Percentiles rank a stretch among this genome's conserved stretches.
Conservation (phyloP, 345 rosid genomes). For the Eucalyptus fibrosa region DNA sequence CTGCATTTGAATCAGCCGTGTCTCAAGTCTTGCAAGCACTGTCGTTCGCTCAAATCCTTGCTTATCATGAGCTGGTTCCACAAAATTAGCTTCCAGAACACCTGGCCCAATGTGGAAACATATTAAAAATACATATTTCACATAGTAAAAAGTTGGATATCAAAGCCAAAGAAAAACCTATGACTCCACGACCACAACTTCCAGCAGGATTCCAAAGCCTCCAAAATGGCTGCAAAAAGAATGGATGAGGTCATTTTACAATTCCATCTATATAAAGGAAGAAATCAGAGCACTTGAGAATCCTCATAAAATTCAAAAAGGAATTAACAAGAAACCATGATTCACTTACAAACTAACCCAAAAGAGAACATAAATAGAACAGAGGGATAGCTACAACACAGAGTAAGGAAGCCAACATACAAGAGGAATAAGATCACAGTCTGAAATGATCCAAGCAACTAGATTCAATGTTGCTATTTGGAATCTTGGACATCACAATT, state of each 20-base stretch:
- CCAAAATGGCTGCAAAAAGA: conserved; percentile 73
- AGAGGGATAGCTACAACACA: neutral
- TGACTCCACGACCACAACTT: conserved; percentile 92
- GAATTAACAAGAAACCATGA: neutral
- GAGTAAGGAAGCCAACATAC: neutral
- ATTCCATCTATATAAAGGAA: neutral
- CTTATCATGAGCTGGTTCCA: conserved; percentile 97
- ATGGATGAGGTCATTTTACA: neutral
- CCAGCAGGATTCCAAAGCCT: conserved; percentile 93
- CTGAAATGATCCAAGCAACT: neutral
- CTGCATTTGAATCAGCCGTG: conserved; percentile 70
- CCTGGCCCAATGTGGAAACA: conserved; percentile 27
- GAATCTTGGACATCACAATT: neutral
- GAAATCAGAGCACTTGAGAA: neutral
- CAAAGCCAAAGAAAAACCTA: conserved; percentile 30
- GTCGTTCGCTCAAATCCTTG: conserved; percentile 93
- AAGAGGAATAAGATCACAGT: neutral
- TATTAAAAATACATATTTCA: neutral
- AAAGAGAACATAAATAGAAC: neutral
- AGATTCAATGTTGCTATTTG: neutral
- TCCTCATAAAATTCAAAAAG: neutral
- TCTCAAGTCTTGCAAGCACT: conserved; percentile 80
- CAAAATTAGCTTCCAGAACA: conserved; percentile 88
- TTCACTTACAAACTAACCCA: neutral
- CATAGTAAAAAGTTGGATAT: neutral